Base-by-base conservation (phyloP, 1,139 yeast genomes). In the Saccharomyces pastorianus region DNA sequence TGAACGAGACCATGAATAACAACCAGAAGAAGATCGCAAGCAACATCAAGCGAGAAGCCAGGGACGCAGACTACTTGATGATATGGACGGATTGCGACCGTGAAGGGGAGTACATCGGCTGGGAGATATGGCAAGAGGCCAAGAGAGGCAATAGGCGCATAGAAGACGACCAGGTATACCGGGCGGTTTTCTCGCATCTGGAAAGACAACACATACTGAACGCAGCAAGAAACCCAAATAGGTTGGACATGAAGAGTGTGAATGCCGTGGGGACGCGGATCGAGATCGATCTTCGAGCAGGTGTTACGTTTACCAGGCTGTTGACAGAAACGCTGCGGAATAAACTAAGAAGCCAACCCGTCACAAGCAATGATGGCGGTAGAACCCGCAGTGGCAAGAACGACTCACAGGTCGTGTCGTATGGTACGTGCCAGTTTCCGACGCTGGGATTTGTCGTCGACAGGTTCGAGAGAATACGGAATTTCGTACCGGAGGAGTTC, bases 81-180 rank as follows among this genome's bases (percentile, higher is more conserved):
- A 89, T 95, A 8, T 95, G 99, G 99, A 95, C 99, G 1, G 99
- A 95, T 76, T 93, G 98, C 71, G 99, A 95, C 75, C 76, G 99
- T 46, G 99, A 95, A 67, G 99, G 99, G 1, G 99, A 95, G 69
- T 86, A 85, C 67, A 95, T 95, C 57, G 99, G 99, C 0, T 83
- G 80, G 75, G 98, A 93, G 66, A 81, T 95, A 26, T 76, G 80
- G 50, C 77, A 81, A 54, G 85, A 85, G 4, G 97, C 96, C 0
- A 68, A 71, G 50, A 73, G 74, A 59, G 78, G 78, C 0, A 90
- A 88, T 66, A 64, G 72, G 0, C 32, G 57, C 32, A 48, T 65
- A n/a, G 71, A 68, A 2, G 66, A 80, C 20, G 74, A 72, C 9
- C 77, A 79, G 52, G 72, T 84, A 2, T 81, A 80, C 56, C 73